Conservation (phyloP, 192 early-diverging fungal species). For the Gamsiella multidivaricata region DNA sequence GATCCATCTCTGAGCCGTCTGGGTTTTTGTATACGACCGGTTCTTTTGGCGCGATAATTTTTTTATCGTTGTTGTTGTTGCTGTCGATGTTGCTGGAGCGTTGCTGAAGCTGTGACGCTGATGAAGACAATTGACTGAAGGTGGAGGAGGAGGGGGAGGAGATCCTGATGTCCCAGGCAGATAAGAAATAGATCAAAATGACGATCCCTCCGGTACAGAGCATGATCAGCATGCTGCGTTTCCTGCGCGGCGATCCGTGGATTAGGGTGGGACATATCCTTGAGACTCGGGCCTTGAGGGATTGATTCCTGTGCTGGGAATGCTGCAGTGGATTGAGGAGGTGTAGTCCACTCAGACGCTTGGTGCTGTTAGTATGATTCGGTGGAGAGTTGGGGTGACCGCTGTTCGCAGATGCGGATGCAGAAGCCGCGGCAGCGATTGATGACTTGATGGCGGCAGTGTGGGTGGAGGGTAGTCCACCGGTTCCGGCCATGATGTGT, state of each 20-base stretch:
- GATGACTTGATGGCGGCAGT: conserved; percentile 33
- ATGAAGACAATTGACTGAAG: conserved; percentile 2
- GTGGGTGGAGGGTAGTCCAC: conserved; percentile 37
- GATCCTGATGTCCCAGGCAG: conserved; percentile 15
- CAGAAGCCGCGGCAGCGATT: not conserved
- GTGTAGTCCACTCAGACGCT: conserved; percentile 15
- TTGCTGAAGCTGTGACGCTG: not conserved
- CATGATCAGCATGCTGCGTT: conserved; percentile 23
- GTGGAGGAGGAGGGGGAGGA: conserved; percentile 10
- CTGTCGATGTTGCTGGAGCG: not conserved
- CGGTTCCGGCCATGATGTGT: conserved; percentile 47
- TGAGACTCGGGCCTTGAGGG: conserved; percentile 36
- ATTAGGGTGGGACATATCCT: conserved; percentile 18
- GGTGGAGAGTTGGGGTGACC: not conserved
- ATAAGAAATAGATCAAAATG: conserved; percentile 38
- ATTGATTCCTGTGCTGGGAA: conserved; percentile 37
- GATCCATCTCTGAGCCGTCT: conserved; percentile 42
- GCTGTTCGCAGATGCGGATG: not conserved
- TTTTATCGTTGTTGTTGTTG: not conserved
- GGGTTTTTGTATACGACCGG: conserved; percentile 29
- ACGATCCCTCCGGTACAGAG: conserved; percentile 30
- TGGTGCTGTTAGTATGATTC: not conserved
- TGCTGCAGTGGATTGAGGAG: conserved; percentile 10
- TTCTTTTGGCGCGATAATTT: not conserved
- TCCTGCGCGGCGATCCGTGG: conserved; percentile 25